Percentiles rank a stretch among this genome's conserved stretches.
phyloP scores from a whole-genome alignment of 108 stramenopile species.

The Nitzschia sp. region DNA sequence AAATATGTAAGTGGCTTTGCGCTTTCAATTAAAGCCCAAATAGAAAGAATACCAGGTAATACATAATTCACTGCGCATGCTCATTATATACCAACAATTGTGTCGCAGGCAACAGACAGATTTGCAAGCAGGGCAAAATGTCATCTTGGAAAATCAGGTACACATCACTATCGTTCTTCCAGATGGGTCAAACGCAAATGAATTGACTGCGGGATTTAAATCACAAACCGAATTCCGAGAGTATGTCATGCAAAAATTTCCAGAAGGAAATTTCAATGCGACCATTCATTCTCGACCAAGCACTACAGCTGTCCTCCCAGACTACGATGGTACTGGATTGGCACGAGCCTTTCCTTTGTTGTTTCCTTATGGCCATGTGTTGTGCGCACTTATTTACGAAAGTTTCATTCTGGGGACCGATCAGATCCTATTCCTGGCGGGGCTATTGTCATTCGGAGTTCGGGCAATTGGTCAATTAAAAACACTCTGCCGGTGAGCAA shows the following conservation, averaged over 20 bases:
- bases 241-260: not conserved
- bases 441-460: no score
- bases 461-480: no score
- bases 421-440: no score
- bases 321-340: not conserved
- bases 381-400: not conserved
- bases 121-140: not conserved
- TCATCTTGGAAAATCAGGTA: not conserved
- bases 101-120: not conserved
- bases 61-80: no score
- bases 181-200: not conserved
- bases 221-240: not conserved
- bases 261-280: no score
- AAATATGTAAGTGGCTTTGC: not conserved
- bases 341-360: not conserved
- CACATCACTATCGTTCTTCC: no score
- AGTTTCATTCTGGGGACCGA: not conserved
- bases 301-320: not conserved
- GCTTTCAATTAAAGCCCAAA: no score
- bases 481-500: no score
- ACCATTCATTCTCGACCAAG: not conserved
- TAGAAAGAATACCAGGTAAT: no score
- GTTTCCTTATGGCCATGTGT: not conserved
- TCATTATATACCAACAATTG: not conserved
- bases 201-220: not conserved